Evolutionary conservation across 345 rosid genomes (phyloP).

Genomic region (Salix exigua): DNA sequence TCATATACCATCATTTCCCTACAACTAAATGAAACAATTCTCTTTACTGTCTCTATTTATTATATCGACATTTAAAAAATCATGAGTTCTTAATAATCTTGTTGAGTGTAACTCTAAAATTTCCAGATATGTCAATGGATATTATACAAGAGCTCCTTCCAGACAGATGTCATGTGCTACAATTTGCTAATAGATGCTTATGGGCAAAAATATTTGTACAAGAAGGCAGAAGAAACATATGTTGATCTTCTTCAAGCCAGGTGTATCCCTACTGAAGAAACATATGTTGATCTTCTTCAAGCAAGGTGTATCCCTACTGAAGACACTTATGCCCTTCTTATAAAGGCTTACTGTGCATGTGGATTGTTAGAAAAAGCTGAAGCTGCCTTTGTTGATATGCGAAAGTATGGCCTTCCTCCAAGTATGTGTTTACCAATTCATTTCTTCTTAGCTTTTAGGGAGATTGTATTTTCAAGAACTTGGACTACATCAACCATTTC

Average conservation of each 20-base stretch:
- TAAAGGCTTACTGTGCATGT: slow-evolving; percentile 66
- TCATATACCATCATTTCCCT: no score
- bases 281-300: slow-evolving; percentile 67
- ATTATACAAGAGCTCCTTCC: slow-evolving; percentile 60
- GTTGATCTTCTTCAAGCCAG: slow-evolving; percentile 69
- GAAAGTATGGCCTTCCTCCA: slow-evolving; percentile 61
- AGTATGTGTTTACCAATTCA: slow-evolving; percentile 41
- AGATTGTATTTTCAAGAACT: no score
- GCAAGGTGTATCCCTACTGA: slow-evolving; percentile 80
- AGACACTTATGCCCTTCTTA: slow-evolving; percentile 83
- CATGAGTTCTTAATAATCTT: no score
- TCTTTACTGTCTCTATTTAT: no score
- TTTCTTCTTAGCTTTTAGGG: neutral
- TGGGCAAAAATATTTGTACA: slow-evolving; percentile 57
- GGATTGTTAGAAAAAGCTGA: slow-evolving; percentile 64
- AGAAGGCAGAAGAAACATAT: slow-evolving; percentile 67
- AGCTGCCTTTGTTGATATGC: slow-evolving; percentile 74
- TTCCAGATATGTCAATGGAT: no score
- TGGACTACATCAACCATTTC: no score
- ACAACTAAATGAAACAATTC: no score
- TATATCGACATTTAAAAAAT: no score
- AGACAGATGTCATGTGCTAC: slow-evolving; percentile 77
- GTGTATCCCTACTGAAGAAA: slow-evolving; percentile 78
- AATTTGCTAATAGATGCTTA: slow-evolving; percentile 87
- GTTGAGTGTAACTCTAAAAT: no score